Evolutionary conservation across 768 basidiomycete species (phyloP).

Genomic region (Lyophyllum semitale): DNA sequence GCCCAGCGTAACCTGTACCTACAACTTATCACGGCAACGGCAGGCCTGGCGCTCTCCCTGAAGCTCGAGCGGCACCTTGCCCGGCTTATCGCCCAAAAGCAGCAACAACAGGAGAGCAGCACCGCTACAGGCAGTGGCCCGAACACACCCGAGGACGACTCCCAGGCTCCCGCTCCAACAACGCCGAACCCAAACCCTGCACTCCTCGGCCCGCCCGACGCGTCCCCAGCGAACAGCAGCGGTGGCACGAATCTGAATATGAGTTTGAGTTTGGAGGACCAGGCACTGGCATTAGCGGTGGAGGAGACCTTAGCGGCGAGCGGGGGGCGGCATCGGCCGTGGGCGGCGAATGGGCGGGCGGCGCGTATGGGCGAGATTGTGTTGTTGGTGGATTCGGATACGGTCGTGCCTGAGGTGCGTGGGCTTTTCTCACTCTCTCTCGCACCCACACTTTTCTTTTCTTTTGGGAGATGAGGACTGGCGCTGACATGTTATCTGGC

Average conservation of each 20-base stretch:
- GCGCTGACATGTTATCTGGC: neutral
- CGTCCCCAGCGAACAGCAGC: neutral
- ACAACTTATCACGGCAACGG: too few species aligned
- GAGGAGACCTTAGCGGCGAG: conserved; percentile 68
- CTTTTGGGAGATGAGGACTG: neutral
- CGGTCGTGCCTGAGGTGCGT: conserved; percentile 64
- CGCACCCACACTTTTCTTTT: too few species aligned
- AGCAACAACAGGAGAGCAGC: neutral
- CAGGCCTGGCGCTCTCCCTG: conserved; percentile 61
- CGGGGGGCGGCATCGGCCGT: conserved; percentile 55
- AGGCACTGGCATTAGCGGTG: conserved; percentile 69
- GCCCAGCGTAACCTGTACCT: neutral
- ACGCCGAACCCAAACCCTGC: conserved; percentile 3
- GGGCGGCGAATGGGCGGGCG: conserved; percentile 74
- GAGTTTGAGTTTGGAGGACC: conserved; percentile 55
- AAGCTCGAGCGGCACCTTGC: conserved; percentile 55
- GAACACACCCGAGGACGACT: neutral
- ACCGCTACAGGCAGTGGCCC: neutral
- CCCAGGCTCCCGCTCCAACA: neutral
- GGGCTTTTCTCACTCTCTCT: too few species aligned
- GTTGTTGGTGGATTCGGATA: conserved; percentile 79
- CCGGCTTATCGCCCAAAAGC: conserved; percentile 24
- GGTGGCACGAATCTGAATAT: neutral
- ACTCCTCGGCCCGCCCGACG: conserved; percentile 5
- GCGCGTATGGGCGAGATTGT: conserved; percentile 77